phyloP scores from a whole-genome alignment of 2,329 filamentous ascomycete genomes.

The Nigrograna mackinnonii region DNA sequence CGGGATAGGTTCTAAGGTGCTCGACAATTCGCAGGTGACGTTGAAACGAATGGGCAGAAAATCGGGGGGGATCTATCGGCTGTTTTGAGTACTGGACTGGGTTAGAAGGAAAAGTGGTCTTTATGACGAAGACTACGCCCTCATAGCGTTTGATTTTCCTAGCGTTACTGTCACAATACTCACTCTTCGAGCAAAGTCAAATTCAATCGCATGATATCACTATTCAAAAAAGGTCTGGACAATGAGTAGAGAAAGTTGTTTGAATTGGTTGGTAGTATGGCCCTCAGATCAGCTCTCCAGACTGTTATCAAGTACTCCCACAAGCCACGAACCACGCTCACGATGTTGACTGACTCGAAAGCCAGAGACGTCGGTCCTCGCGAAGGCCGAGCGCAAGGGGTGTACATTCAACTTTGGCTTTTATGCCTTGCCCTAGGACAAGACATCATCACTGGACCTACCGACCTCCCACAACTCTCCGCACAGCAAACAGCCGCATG shows the following conservation, averaged over 20 bases:
- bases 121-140: background rate
- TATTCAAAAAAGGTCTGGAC: too few species aligned
- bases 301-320: slow-evolving; percentile 35
- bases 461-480: slow-evolving; percentile 12
- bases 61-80: background rate
- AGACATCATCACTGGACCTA: slow-evolving; percentile 38
- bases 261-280: slow-evolving; percentile 8
- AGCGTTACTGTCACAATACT: slow-evolving; percentile 14
- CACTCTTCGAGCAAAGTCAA: background rate
- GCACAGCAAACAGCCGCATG: slow-evolving; percentile 13
- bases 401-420: slow-evolving; percentile 39
- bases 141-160: slow-evolving; percentile 18
- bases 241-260: slow-evolving; percentile 1
- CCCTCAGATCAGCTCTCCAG: slow-evolving; percentile 41
- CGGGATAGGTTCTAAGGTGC: slow-evolving; percentile 47
- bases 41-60: too few species aligned
- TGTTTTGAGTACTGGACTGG: slow-evolving; percentile 21
- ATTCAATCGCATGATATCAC: too few species aligned
- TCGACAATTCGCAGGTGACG: background rate
- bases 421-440: slow-evolving; percentile 25
- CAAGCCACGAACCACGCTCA: slow-evolving; percentile 26
- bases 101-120: slow-evolving; percentile 10
- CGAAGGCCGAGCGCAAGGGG: slow-evolving; percentile 7
- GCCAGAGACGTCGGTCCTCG: background rate
- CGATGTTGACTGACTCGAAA: slow-evolving; percentile 3